Base-by-base conservation (phyloP, 164 flowering plant species). In the Vitis rotundifolia region DNA sequence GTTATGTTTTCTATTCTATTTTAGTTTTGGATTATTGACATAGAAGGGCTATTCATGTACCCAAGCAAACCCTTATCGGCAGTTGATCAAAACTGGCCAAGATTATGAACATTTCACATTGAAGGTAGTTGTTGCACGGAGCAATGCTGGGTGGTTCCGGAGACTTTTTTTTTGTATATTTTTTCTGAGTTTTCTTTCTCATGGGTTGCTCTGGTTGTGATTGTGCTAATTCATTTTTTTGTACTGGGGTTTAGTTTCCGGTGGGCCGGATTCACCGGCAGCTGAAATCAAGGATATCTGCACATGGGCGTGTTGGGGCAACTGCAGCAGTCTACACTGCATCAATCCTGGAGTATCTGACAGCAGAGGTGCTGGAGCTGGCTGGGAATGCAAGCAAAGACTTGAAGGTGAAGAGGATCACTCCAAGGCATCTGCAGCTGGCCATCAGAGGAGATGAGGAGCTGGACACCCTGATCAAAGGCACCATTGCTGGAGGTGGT, bases 361-460 rank as follows among this genome's bases (percentile, higher is more conserved):
- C 98, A 6, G 98, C 98, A 11, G 98, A 93, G 71, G 98, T 93
- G 49, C 87, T 93, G 10, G 98, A 93, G 76, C 71, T 93, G 55
- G 98, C 98, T 29, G 98, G 98, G 28, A 93, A 93, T 64, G 98
- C 96, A 8, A 93, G 96, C 91, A 93, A 93, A 68, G 98, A 93
- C 80, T 79, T 93, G 66, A 93, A 93, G 57, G 98, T 93, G 78
- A 93, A 93, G 88, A 88, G 98, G 61, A 91, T 93, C 68, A 93
- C 98, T 3, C 98, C 98, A 13, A 79, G 97, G 77, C 98, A 93
- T 71, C 75, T 93, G 72, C 98, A 93, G 84, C 85, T 93, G n/a
- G 98, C 98, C 15, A 93, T 93, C 51, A 83, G 98, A 68, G 98
- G 98, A n/a, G 98, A 93, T 70, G 98, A 93, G 64, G 98, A 93